Percentiles rank a stretch among this genome's conserved stretches.
These are phyloP conservation scores for Ascochyta pisi DNA, from an alignment of 2,329 filamentous ascomycete species.

Conservation along the genomic window DNA sequence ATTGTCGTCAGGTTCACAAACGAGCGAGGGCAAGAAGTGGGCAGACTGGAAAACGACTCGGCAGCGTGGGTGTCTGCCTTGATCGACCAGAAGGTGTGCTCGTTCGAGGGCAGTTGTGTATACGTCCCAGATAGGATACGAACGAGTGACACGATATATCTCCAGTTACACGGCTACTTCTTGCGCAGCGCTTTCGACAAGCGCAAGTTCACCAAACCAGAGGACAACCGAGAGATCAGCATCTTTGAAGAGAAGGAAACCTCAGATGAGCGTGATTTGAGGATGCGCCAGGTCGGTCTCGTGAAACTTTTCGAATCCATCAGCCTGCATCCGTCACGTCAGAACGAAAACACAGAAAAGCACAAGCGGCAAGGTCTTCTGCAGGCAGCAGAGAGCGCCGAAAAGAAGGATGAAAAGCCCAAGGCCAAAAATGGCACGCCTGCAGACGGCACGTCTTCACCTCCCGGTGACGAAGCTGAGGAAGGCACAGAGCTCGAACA, in stretches of 20 bases:
- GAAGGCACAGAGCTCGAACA: constrained; percentile 93
- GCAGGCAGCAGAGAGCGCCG: constrained; percentile 85
- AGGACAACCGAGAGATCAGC: constrained; percentile 73
- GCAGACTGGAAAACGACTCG: constrained; percentile 82
- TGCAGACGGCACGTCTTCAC: constrained; percentile 57
- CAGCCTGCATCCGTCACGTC: constrained; percentile 75
- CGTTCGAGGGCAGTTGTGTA: constrained; percentile 85
- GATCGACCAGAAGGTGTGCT: constrained; percentile 88
- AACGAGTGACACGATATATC: constrained; percentile 92
- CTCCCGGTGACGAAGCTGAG: constrained; percentile 70
- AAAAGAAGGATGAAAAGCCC: constrained; percentile 64
- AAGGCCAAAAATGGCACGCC: constrained; percentile 60
- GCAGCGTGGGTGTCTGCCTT: constrained; percentile 92
- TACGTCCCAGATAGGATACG: constrained; percentile 84
- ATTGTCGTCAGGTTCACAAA: constrained; percentile 93
- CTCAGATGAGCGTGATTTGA: constrained; percentile 79
- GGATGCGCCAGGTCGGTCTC: constrained; percentile 83
- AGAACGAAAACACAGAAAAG: constrained; percentile 76
- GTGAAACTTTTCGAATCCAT: constrained; percentile 91
- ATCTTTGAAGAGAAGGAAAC: constrained; percentile 88
- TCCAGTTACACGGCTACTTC: constrained; percentile 83
- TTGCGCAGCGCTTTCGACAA: constrained; percentile 76
- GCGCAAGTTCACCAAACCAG: constrained; percentile 65
- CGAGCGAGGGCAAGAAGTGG: constrained; percentile 78
- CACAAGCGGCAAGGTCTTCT: constrained; percentile 85